These are phyloP conservation scores for Pseudopithomyces chartarum DNA, from an alignment of 2,329 filamentous ascomycete genomes.

Conservation along the genomic window DNA sequence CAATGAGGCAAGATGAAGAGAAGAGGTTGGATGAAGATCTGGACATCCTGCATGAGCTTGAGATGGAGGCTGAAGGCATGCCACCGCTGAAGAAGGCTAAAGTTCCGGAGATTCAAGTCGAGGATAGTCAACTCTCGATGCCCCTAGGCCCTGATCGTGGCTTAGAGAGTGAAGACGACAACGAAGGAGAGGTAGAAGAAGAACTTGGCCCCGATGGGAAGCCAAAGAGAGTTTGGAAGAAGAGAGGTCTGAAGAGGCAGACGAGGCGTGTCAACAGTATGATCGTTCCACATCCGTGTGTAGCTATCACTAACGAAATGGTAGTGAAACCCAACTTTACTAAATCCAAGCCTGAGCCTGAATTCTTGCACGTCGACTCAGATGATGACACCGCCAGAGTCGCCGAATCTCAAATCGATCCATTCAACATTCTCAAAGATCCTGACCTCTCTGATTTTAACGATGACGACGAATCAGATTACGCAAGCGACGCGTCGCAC, in stretches of 20 bases:
- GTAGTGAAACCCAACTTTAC: slow-evolving; percentile 45
- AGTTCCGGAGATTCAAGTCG: slow-evolving; percentile 42
- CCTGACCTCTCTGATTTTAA: slow-evolving; percentile 32
- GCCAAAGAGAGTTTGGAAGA: slow-evolving; percentile 72
- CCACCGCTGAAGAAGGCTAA: slow-evolving; percentile 30
- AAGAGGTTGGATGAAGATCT: slow-evolving; percentile 69
- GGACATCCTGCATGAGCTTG: slow-evolving; percentile 74
- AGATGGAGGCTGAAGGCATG: slow-evolving; percentile 51
- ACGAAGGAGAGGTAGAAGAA: slow-evolving; percentile 43
- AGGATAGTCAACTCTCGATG: slow-evolving; percentile 52
- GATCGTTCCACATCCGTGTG: slow-evolving; percentile 3
- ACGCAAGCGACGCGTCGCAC: slow-evolving; percentile 48
- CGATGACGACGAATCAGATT: slow-evolving; percentile 45
- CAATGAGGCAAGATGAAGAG: slow-evolving; percentile 64
- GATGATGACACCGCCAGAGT: slow-evolving; percentile 51
- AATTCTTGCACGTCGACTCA: slow-evolving; percentile 29
- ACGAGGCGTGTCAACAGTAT: slow-evolving; percentile 68
- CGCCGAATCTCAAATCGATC: slow-evolving; percentile 30
- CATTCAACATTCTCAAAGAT: slow-evolving; percentile 39
- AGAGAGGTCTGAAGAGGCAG: slow-evolving; percentile 82
- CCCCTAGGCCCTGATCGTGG: slow-evolving; percentile 52
- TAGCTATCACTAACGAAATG: slow-evolving; percentile 23
- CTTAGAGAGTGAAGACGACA: slow-evolving; percentile 64
- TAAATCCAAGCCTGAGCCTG: slow-evolving; percentile 51
- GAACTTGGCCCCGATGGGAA: slow-evolving; percentile 60